Base-by-base conservation (phyloP, 140 eudicot species). In the Bidens hawaiensis region DNA sequence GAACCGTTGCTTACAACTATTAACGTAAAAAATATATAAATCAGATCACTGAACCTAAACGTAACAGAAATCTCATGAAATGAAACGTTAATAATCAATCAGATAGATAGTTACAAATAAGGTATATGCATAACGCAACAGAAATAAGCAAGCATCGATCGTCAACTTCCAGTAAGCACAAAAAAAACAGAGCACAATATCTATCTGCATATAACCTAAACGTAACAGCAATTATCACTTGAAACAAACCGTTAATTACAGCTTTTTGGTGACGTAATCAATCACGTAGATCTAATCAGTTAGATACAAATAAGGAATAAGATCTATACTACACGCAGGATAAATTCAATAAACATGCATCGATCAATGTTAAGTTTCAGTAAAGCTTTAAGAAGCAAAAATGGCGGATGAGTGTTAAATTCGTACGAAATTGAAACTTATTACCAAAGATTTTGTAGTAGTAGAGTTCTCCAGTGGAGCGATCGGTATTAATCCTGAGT, bases 381-480 rank as follows among this genome's bases (percentile, higher is more conserved):
- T 15, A 3, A 45, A 45, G 50, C 11, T 16, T 16, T 16, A 45
- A 4, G 6, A 10, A 53, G 6, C 17, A 55, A 9, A 28, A 54
- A 27, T 6, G 2, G 24, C 28, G 15, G 53, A 49, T 49, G 28
- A 49, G 25, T 8, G 21, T 47, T 47, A 5, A 4, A 15, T 43
- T 14, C 1, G 22, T 4, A 2, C 4, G 51, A 59, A 10, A 25
- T 16, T 34, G 6, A 16, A 42, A n/a, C 41, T 52, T 63, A 38
- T 41, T 63, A 72, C 71, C 71, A 23, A 64, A 53, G 4, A 63
- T 28, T 43, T 14, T 53, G 42, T 18, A 4, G 31, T 72, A 72
- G 31, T 49, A 53, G 33, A 72, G 65, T 59, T 60, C 68, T 50
- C 59, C 71, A 4, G 43, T 9, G 4, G 60, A 18, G 6, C 34